Evolutionary conservation across 306 rosid genomes (phyloP).

Genomic region (Begonia loranthoides): DNA sequence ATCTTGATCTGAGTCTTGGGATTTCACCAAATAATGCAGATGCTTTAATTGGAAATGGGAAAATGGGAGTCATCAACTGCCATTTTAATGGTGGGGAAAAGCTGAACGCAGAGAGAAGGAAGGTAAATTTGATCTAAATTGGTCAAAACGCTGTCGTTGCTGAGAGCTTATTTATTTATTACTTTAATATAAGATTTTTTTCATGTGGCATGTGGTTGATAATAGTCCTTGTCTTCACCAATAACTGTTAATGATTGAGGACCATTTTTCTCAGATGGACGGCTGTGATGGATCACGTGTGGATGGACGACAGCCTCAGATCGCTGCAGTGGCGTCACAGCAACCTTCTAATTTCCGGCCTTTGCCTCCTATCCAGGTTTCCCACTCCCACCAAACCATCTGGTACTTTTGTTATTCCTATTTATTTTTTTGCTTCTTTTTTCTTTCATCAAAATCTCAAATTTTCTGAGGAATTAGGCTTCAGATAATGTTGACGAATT

Average conservation of each 20-base stretch:
- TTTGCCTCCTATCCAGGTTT: constrained; percentile 20
- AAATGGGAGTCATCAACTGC: constrained; percentile 9
- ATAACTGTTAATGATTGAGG: constrained; percentile 4
- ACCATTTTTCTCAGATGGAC: constrained; percentile 16
- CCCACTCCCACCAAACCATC: constrained; percentile 12
- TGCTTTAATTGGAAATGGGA: constrained; percentile 12
- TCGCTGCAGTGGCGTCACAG: constrained; percentile 9
- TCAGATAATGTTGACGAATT: no score
- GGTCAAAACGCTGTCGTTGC: not conserved
- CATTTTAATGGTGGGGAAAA: constrained; percentile 11
- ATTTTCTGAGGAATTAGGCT: not conserved
- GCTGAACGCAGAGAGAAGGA: constrained; percentile 13
- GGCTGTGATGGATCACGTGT: constrained; percentile 4
- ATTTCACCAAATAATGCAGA: constrained; percentile 19
- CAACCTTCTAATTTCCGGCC: constrained; percentile 8
- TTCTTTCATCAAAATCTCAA: not conserved
- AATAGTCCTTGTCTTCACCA: not conserved
- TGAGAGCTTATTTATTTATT: not conserved
- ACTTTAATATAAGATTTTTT: not conserved
- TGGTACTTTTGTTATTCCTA: no score
- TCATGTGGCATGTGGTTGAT: not conserved
- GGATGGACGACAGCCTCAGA: constrained; percentile 13
- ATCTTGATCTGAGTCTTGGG: constrained; percentile 46
- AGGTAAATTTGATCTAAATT: constrained; percentile 7
- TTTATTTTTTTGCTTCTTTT: no score